These are phyloP conservation scores for Mycena pura DNA, from an alignment of 768 basidiomycete species.

Conservation along the genomic window DNA sequence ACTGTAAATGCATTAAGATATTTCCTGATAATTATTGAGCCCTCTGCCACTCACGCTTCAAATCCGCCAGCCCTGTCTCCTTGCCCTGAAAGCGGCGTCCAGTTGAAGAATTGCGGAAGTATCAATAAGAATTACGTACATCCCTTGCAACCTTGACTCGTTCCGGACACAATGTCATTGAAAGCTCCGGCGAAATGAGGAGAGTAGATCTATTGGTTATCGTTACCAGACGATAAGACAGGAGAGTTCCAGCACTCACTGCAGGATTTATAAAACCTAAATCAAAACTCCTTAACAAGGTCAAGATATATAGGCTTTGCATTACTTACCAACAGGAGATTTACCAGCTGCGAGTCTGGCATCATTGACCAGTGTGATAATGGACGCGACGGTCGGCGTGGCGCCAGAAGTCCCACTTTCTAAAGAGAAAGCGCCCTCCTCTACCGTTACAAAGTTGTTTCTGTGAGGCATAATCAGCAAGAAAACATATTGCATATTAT, in stretches of 20 bases:
- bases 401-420: slow-evolving; percentile 42
- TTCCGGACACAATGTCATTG: slow-evolving; percentile 50
- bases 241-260: slow-evolving; percentile 29
- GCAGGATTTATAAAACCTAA: slow-evolving; percentile 53
- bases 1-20: slow-evolving; percentile 22
- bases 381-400: slow-evolving; percentile 41
- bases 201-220: slow-evolving; percentile 34
- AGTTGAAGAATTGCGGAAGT: not conserved
- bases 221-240: not conserved
- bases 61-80: slow-evolving; percentile 42
- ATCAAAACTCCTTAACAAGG: not conserved
- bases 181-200: slow-evolving; percentile 42
- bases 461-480: not conserved
- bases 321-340: slow-evolving; percentile 39
- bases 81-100: slow-evolving; percentile 33
- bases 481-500: not conserved
- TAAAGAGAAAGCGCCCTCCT: slow-evolving; percentile 34
- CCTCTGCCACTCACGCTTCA: slow-evolving; percentile 37
- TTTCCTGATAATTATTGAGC: not conserved
- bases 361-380: slow-evolving; percentile 48
- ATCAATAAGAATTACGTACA: slow-evolving; percentile 27
- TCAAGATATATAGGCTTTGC: not conserved
- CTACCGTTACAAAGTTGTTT: slow-evolving; percentile 25
- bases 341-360: slow-evolving; percentile 44
- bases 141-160: slow-evolving; percentile 54